Conservation (phyloP, 352 stramenopile genomes). For the Globisporangium acanthophoron region DNA sequence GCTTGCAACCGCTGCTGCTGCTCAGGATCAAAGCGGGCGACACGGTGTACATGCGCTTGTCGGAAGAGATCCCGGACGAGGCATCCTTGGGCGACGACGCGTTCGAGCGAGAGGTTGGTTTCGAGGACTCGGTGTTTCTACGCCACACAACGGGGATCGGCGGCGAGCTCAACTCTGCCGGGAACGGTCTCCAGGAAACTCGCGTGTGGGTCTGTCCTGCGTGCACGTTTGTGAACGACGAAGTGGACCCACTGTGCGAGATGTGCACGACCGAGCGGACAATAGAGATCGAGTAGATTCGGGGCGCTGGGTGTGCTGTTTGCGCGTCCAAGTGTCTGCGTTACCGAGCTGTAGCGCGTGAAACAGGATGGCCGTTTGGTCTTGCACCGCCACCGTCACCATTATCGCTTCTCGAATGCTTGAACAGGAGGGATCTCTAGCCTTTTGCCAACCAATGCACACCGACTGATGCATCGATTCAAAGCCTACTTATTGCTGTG, state of each 20-base stretch:
- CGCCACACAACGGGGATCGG: conserved; percentile 15
- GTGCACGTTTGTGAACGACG: conserved; percentile 79
- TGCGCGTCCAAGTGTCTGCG: neutral
- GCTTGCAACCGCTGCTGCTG: neutral
- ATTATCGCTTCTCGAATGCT: neutral
- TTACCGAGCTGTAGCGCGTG: neutral
- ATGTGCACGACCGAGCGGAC: conserved; percentile 53
- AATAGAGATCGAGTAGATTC: conserved; percentile 30
- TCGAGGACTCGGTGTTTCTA: conserved; percentile 69
- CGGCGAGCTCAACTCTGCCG: conserved; percentile 15
- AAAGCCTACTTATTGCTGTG: conserved; percentile 39
- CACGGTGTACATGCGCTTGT: conserved; percentile 66
- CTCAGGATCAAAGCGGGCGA: conserved; percentile 69
- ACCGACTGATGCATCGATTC: neutral
- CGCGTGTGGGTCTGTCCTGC: conserved; percentile 64
- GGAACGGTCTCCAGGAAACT: conserved; percentile 11
- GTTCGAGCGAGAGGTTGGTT: conserved; percentile 63
- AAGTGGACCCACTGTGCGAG: conserved; percentile 44
- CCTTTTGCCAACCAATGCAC: conserved; percentile 2
- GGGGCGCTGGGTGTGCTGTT: neutral
- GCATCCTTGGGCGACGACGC: conserved; percentile 40
- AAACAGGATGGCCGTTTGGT: neutral
- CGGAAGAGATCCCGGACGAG: conserved; percentile 54
- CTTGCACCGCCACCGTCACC: neutral
- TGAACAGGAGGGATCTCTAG: neutral